Evolutionary conservation across 1,139 yeast species (phyloP).

Genomic region (Lodderomyces theae): DNA sequence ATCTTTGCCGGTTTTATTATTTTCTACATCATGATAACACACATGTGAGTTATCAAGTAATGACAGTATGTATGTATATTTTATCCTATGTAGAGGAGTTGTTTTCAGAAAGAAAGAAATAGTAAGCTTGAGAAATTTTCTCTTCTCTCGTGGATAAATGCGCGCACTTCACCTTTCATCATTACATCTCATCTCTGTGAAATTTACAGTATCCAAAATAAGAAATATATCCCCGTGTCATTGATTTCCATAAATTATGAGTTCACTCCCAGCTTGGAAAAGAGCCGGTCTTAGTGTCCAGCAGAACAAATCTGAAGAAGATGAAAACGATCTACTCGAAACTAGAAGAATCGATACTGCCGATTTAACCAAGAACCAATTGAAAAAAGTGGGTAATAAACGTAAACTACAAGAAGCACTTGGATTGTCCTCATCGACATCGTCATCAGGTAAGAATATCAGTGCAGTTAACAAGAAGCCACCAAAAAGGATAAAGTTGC

Average conservation of each 20-base stretch:
- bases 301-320: slow-evolving; percentile 38
- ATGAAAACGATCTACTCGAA: slow-evolving; percentile 30
- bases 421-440: slow-evolving; percentile 11
- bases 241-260: slow-evolving; percentile 7
- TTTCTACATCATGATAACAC: too few relatives aligned
- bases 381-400: slow-evolving; percentile 38
- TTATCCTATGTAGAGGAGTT: too few relatives aligned
- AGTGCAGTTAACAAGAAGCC: slow-evolving; percentile 45
- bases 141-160: too few relatives aligned
- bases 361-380: slow-evolving; percentile 44
- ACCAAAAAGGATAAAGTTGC: slow-evolving; percentile 72
- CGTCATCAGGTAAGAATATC: background rate
- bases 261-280: slow-evolving; percentile 83
- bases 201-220: too few relatives aligned
- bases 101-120: too few relatives aligned
- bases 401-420: slow-evolving; percentile 28
- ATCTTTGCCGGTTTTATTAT: background rate
- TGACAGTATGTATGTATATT: too few relatives aligned
- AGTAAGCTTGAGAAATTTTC: too few relatives aligned
- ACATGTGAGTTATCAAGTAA: too few relatives aligned
- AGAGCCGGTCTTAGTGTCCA: slow-evolving; percentile 69
- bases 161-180: background rate
- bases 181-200: background rate
- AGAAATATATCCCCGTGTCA: background rate
- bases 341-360: slow-evolving; percentile 45